A percentile compares a stretch with the other conserved stretches of the same genome.
phyloP scores from a whole-genome alignment of 2,329 filamentous ascomycete genomes.

The Ophiosphaerella narmari region DNA sequence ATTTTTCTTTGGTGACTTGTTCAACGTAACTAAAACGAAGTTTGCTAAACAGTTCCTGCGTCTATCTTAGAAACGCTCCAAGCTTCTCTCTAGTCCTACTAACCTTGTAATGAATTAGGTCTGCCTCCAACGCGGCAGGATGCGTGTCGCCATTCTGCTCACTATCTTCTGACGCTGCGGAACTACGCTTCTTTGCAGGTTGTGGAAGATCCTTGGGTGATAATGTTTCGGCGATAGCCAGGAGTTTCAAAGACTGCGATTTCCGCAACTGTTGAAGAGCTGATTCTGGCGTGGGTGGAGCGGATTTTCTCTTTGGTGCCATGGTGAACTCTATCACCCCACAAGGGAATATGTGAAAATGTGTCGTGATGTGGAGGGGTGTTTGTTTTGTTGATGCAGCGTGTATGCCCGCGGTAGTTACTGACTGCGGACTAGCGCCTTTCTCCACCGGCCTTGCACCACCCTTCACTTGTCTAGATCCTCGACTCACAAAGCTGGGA shows the following conservation, averaged over 20 bases:
- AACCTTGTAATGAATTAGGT: constrained; percentile 84
- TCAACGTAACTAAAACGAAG: constrained; percentile 96
- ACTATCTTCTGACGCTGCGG: constrained; percentile 71
- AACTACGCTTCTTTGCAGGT: constrained; percentile 46
- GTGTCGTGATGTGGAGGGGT: constrained; percentile 12
- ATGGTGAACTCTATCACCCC: constrained; percentile 13
- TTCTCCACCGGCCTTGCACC: too few relatives aligned
- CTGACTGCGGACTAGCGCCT: constrained; percentile 17
- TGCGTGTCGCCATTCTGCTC: constrained; percentile 67
- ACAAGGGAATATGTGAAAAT: neutral
- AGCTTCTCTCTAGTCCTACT: neutral
- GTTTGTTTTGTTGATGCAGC: constrained; percentile 36
- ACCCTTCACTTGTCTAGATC: neutral
- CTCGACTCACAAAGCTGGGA: neutral
- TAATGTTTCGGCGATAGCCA: constrained; percentile 77
- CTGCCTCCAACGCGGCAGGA: constrained; percentile 75
- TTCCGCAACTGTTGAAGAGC: constrained; percentile 61
- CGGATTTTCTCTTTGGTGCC: constrained; percentile 31
- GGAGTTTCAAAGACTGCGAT: constrained; percentile 69
- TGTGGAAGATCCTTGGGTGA: constrained; percentile 56
- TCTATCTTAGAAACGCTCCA: constrained; percentile 6
- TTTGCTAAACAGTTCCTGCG: constrained; percentile 90
- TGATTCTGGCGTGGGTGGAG: constrained; percentile 25
- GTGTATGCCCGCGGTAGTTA: constrained; percentile 24
- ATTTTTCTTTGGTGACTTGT: constrained; percentile 98